Evolutionary conservation across 495 filamentous ascomycete species (phyloP).

Genomic region (Aspergillus mulundensis): DNA sequence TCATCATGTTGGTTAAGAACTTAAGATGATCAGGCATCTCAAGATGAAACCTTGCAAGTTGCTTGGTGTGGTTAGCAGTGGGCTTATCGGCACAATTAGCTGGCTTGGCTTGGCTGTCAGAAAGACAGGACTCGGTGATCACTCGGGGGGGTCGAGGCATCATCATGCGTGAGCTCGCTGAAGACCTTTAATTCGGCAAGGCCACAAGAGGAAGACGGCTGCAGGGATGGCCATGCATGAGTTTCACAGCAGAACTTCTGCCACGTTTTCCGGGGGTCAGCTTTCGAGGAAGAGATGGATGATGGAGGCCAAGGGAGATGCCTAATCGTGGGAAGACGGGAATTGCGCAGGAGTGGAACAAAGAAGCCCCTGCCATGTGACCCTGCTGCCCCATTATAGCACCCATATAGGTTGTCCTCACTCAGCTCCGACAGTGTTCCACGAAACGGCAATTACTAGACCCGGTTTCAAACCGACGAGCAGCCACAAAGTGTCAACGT

Average conservation of each 20-base stretch:
- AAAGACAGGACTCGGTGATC: neutral
- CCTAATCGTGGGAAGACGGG: no score
- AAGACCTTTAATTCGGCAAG: neutral
- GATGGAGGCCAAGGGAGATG: neutral
- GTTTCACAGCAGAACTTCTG: neutral
- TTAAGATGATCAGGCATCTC: neutral
- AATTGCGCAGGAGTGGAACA: no score
- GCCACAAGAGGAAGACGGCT: constrained; percentile 2
- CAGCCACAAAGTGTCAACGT: no score
- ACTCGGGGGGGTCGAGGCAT: neutral
- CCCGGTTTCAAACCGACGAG: neutral
- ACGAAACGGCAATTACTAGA: no score
- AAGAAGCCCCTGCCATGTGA: no score
- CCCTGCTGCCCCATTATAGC: no score
- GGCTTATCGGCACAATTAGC: neutral
- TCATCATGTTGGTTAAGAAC: constrained; percentile 3
- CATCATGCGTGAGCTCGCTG: neutral
- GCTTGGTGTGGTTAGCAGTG: constrained; percentile 7
- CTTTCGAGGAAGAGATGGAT: neutral
- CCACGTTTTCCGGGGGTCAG: constrained; percentile 6
- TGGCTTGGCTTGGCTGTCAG: constrained; percentile 3
- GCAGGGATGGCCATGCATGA: constrained; percentile 4
- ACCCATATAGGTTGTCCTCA: neutral
- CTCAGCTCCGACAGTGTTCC: no score
- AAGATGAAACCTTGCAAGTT: constrained; percentile 1